A percentile compares a stretch with the other conserved stretches of the same genome.
phyloP scores from a whole-genome alignment of 139 green algal genomes.

The Chlorella vulgaris region DNA sequence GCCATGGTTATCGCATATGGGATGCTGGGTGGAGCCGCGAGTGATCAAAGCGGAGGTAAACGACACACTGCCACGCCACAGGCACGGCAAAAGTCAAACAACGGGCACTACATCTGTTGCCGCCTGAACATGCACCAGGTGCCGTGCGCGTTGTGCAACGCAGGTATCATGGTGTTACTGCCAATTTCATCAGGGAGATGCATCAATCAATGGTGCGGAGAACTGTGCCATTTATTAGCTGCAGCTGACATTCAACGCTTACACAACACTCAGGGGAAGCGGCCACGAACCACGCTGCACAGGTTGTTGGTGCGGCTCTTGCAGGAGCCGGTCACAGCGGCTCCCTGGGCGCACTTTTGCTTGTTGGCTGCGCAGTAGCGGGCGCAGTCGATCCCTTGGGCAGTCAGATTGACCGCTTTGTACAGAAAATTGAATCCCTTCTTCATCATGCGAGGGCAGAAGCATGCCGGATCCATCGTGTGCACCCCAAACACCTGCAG shows the following conservation, averaged over 20 bases:
- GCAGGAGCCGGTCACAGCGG: background rate
- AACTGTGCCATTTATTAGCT: no score
- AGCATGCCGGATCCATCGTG: background rate
- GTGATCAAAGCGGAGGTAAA: no score
- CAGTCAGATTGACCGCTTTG: background rate
- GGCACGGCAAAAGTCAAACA: background rate
- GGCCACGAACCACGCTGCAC: background rate
- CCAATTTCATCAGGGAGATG: background rate
- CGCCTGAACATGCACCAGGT: no score
- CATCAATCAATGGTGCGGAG: background rate
- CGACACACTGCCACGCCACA: background rate
- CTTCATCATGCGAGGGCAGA: background rate
- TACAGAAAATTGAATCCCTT: slow-evolving; percentile 1
- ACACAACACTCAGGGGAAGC: no score
- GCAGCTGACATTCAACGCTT: no score
- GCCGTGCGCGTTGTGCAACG: no score
- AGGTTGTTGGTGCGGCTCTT: background rate
- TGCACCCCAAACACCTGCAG: background rate
- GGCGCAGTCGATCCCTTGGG: background rate
- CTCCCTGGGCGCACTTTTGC: background rate
- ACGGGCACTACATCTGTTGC: background rate
- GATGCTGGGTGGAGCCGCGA: background rate
- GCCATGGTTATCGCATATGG: background rate
- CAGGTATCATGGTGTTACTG: background rate
- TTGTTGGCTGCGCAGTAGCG: background rate